Evolutionary conservation across 2,329 filamentous ascomycete genomes (phyloP).

Genomic region (Monilinia laxa): DNA sequence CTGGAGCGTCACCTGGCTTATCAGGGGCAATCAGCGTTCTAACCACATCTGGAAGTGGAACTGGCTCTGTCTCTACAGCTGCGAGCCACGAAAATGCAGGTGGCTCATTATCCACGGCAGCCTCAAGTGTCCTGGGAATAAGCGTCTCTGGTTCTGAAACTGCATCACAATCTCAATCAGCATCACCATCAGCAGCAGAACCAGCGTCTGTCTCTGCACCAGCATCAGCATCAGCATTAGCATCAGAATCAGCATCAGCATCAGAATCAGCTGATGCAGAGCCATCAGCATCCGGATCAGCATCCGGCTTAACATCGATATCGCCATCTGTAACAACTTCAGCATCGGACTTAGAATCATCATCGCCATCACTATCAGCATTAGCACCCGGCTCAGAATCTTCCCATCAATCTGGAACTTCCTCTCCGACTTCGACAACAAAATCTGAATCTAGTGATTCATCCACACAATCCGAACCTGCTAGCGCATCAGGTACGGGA

Average conservation of each 20-base stretch:
- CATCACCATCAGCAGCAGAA: not conserved
- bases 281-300: not conserved
- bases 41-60: not conserved
- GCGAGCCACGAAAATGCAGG: not conserved
- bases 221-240: not conserved
- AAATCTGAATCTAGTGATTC: not conserved
- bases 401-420: not conserved
- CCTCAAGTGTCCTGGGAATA: not conserved
- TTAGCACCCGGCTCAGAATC: not conserved
- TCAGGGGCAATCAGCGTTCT: not conserved
- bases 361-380: not conserved
- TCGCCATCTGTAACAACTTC: not conserved
- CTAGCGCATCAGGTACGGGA: not conserved
- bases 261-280: no score
- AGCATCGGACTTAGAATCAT: not conserved
- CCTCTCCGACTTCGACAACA: constrained; percentile 1
- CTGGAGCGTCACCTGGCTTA: not conserved
- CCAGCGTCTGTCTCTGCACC: not conserved
- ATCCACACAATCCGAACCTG: not conserved
- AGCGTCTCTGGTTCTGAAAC: not conserved
- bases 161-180: not conserved
- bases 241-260: not conserved
- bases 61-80: not conserved
- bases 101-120: not conserved
- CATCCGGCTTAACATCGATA: not conserved